Evolutionary conservation across 495 filamentous ascomycete genomes (phyloP).

Genomic region (Penicillium robsamsonii): DNA sequence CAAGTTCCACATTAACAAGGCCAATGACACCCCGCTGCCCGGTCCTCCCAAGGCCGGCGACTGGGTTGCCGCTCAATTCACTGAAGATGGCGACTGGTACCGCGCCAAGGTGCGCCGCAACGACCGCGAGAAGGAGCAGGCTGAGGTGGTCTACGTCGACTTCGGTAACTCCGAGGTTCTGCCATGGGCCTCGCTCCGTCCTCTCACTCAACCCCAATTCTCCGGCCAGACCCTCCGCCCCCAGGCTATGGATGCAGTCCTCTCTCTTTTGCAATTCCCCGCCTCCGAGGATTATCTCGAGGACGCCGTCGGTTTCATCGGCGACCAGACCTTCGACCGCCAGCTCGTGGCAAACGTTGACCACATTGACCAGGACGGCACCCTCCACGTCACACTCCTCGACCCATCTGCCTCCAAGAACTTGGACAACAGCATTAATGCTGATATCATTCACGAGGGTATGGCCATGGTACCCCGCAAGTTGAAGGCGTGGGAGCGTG

Average conservation of each 20-base stretch:
- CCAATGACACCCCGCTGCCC: slow-evolving; percentile 67
- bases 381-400: slow-evolving; percentile 79
- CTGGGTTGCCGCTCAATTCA: slow-evolving; percentile 84
- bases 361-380: slow-evolving; percentile 69
- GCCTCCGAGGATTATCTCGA: slow-evolving; percentile 69
- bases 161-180: slow-evolving; percentile 91
- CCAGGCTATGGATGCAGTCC: slow-evolving; percentile 81
- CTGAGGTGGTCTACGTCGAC: slow-evolving; percentile 91
- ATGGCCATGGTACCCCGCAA: slow-evolving; percentile 87
- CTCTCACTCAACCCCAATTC: slow-evolving; percentile 77
- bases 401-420: slow-evolving; percentile 63
- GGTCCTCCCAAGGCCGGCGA: slow-evolving; percentile 87
- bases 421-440: slow-evolving; percentile 77
- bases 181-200: slow-evolving; percentile 77
- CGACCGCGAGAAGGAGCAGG: slow-evolving; percentile 81
- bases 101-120: slow-evolving; percentile 86
- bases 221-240: slow-evolving; percentile 71
- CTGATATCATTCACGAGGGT: slow-evolving; percentile 76
- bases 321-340: slow-evolving; percentile 60
- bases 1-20: slow-evolving; percentile 73
- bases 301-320: slow-evolving; percentile 72
- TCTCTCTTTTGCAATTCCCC: slow-evolving; percentile 90
- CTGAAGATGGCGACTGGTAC: slow-evolving; percentile 88
- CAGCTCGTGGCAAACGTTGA: slow-evolving; percentile 90
- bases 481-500: slow-evolving; percentile 83